Evolutionary conservation across 305 asterid species (phyloP).

Genomic region (Coffea humblotiana): DNA sequence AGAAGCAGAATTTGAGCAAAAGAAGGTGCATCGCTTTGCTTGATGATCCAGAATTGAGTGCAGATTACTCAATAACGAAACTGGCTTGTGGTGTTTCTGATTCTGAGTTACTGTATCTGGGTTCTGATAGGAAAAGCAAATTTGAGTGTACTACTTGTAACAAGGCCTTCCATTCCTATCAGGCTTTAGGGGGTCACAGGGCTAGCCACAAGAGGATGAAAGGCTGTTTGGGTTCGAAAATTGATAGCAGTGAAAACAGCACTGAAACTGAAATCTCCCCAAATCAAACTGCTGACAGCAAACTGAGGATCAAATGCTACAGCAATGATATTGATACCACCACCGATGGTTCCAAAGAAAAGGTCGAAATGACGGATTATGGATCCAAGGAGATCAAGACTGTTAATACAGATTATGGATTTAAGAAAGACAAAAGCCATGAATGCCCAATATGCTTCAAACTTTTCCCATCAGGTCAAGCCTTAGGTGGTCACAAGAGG

Average conservation of each 20-base stretch:
- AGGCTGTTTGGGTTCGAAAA: conserved; percentile 47
- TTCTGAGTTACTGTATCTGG: conserved; percentile 12
- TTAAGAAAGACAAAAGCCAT: conserved; percentile 42
- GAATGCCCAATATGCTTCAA: conserved; percentile 81
- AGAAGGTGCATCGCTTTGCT: conserved; percentile 25
- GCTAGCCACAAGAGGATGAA: conserved; percentile 68
- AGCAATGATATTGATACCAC: conserved; percentile 16
- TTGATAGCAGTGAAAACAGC: conserved; percentile 38
- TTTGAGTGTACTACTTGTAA: conserved; percentile 57
- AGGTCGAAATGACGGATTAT: conserved; percentile 20
- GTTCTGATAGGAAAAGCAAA: conserved; percentile 28
- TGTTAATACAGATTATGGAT: conserved; percentile 17
- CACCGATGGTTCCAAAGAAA: conserved; percentile 14
- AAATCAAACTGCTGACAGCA: conserved; percentile 26
- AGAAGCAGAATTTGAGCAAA: conserved; percentile 35
- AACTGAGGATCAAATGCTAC: conserved; percentile 19
- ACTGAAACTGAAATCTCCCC: conserved; percentile 39
- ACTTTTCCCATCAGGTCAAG: conserved; percentile 77
- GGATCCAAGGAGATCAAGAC: conserved; percentile 26
- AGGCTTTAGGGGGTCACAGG: conserved; percentile 72
- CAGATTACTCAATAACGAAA: conserved; percentile 17
- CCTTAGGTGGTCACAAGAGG: conserved; percentile 90
- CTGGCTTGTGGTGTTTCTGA: conserved; percentile 13
- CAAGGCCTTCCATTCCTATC: conserved; percentile 56
- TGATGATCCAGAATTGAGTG: conserved; percentile 19